A percentile compares a stretch with the other conserved stretches of the same genome.
Evolutionary conservation across 2,329 filamentous ascomycete species (phyloP).

Genomic region (Aureobasidium sp.): DNA sequence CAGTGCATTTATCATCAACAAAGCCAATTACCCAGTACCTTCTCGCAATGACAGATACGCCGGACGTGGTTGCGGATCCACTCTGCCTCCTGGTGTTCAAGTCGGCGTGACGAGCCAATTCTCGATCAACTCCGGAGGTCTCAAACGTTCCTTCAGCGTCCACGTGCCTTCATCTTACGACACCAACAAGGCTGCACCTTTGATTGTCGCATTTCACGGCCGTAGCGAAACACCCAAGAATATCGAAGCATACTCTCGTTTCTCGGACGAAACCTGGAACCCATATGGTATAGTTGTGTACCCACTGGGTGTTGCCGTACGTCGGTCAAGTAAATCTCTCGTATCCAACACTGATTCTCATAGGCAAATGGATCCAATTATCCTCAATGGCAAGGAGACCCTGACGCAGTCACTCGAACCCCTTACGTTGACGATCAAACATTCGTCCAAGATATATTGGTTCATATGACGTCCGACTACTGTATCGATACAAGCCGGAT

Average conservation of each 20-base stretch:
- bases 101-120: constrained; percentile 21
- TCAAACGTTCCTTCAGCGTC: constrained; percentile 31
- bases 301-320: constrained; percentile 40
- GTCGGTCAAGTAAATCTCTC: constrained; percentile 34
- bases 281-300: constrained; percentile 40
- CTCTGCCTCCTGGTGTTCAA: constrained; percentile 21
- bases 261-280: constrained; percentile 40
- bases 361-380: constrained; percentile 18
- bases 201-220: constrained; percentile 47
- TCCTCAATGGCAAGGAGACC: constrained; percentile 38
- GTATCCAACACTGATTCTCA: constrained; percentile 37
- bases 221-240: constrained; percentile 32
- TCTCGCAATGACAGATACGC: constrained; percentile 17
- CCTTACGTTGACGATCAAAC: constrained; percentile 33
- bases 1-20: constrained; percentile 5
- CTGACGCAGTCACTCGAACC: constrained; percentile 30
- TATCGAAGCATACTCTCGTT: constrained; percentile 39
- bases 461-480: constrained; percentile 31
- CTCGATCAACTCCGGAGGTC: constrained; percentile 24
- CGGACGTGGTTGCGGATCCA: constrained; percentile 23
- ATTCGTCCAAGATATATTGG: constrained; percentile 38
- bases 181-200: constrained; percentile 29
- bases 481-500: constrained; percentile 41
- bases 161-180: constrained; percentile 37
- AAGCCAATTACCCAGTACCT: constrained; percentile 16